Evolutionary conservation across 805 yeast species (phyloP), one percentile per base, ranked within the genome.

Genomic region (Pachysolen tannophilus): DNA sequence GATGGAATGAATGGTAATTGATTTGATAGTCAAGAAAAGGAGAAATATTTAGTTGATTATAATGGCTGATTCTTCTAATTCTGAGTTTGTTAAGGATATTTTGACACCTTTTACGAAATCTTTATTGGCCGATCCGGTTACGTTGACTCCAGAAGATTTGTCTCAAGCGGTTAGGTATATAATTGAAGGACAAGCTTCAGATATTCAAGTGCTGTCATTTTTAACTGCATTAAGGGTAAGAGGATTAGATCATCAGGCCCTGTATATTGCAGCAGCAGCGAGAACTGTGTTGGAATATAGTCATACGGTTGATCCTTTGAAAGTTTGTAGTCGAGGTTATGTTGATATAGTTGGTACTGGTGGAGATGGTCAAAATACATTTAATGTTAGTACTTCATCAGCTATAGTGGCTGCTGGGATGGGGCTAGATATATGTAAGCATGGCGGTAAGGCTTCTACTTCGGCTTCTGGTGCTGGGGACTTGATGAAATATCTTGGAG

Each of bases 261-360:
- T 74, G 24, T 84, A 63, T 53, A 82, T 92, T 27, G 88, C 96
- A 4, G 79, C 84, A 7, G 96, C 97, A 0, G 96, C 86, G 1
- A 61, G 64, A 15, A 77, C 92, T 2, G 72, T 90, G 18, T 60
- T 83, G 41, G 73, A 75, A 46, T 79, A 69, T 46, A 77, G 92
- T 6, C 70, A 69, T 32, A 45, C 63, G 8, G 71, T 85, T n/a
- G 61, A 67, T 8, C 53, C 66, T 2, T 48, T 58, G 6, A 45
- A 50, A 2, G 69, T 72, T 10, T 72, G 69, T 26, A 47, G 60
- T 1, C 57, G 55, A 1, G 82, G 82, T 0, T 81, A 71, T 45
- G 67, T 81, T 5, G 99, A 92, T 55, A 84, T 92, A 20, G 99
- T 92, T 5, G 99, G 99, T 2, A 92, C 99, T 0, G 99, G 99